These are phyloP conservation scores for Senna tora DNA, from an alignment of 306 rosid genomes.

Conservation along the genomic window DNA sequence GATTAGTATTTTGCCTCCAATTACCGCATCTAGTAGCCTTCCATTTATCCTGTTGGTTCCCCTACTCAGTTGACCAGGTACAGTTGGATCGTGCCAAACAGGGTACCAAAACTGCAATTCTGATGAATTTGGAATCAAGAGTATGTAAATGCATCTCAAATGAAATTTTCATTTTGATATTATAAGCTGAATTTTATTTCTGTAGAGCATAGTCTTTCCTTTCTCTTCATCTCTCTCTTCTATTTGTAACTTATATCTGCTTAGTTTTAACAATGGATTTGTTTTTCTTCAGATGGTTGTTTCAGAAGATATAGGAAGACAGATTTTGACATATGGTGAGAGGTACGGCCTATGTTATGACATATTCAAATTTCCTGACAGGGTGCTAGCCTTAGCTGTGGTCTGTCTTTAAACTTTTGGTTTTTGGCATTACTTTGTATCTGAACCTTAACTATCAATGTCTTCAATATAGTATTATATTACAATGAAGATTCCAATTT, in stretches of 20 bases:
- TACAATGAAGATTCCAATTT: background rate
- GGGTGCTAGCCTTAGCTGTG: background rate
- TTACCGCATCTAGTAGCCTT: slow-evolving; percentile 24
- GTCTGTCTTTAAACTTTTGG: background rate
- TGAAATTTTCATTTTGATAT: slow-evolving; percentile 17
- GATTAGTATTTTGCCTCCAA: slow-evolving; percentile 22
- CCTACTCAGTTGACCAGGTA: slow-evolving; percentile 64
- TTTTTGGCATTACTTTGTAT: background rate
- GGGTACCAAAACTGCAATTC: slow-evolving; percentile 78
- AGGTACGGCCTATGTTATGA: slow-evolving; percentile 56
- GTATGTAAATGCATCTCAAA: slow-evolving; percentile 47
- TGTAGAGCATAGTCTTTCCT: background rate
- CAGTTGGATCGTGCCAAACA: slow-evolving; percentile 88
- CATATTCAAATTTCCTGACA: slow-evolving; percentile 14
- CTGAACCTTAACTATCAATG: background rate
- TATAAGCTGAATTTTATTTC: background rate
- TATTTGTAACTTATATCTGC: slow-evolving; percentile 13
- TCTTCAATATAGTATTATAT: background rate
- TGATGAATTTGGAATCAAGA: slow-evolving; percentile 89
- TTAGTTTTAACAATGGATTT: slow-evolving; percentile 23
- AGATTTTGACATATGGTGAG: slow-evolving; percentile 73
- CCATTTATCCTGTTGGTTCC: slow-evolving; percentile 26
- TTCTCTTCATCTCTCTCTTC: background rate
- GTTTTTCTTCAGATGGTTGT: slow-evolving; percentile 60
- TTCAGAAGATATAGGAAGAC: slow-evolving; percentile 86